Evolutionary conservation across 202 grass and related monocot genomes (phyloP).

Genomic region (Digitaria exilis): DNA sequence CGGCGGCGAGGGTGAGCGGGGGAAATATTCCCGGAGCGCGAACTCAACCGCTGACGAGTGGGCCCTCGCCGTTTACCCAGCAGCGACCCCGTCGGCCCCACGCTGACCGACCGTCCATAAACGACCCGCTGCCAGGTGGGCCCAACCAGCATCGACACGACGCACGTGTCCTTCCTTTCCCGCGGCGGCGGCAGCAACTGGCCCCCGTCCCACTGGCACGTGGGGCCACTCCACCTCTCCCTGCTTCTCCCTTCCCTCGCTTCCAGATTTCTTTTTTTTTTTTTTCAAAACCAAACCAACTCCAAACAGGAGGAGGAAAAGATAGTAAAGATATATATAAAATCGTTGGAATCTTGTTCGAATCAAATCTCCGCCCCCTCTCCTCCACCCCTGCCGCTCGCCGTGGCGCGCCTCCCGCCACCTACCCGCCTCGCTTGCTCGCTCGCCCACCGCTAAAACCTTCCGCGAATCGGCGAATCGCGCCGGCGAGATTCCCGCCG

Average conservation of each 20-base stretch:
- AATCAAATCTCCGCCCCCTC: background rate
- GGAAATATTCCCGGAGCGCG: too few species aligned
- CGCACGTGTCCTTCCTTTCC: background rate
- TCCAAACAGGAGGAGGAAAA: background rate
- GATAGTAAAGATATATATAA: background rate
- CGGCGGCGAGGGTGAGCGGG: background rate
- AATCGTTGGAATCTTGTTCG: background rate
- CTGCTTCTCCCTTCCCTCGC: background rate
- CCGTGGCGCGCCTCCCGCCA: conserved; percentile 10
- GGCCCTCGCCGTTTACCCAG: too few species aligned
- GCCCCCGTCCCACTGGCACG: background rate
- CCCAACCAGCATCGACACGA: background rate
- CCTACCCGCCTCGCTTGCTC: background rate
- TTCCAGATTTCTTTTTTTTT: background rate
- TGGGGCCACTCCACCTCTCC: background rate
- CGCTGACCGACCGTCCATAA: too few species aligned
- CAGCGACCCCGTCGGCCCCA: background rate
- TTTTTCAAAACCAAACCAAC: background rate
- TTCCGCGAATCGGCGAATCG: background rate
- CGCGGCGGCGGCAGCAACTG: background rate
- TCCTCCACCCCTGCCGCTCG: background rate
- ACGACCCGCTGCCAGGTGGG: background rate
- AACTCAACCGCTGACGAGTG: too few species aligned
- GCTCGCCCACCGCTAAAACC: background rate
- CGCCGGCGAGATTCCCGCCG: background rate